These are phyloP conservation scores for Stemphylium beticola DNA, from an alignment of 2,329 filamentous ascomycete species.

Conservation along the genomic window DNA sequence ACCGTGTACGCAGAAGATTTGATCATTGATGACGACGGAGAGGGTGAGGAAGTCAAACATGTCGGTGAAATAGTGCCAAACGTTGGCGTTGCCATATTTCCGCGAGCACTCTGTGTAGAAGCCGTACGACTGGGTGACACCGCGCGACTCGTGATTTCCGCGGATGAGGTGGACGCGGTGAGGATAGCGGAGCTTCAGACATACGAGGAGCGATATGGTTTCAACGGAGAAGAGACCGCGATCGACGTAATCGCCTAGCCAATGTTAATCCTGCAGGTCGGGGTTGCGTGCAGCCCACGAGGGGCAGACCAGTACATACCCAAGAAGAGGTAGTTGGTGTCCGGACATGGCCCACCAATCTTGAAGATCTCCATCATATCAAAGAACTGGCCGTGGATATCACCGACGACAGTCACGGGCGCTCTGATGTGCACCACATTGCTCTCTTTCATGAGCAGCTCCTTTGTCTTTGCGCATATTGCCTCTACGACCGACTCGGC, in stretches of 20 bases:
- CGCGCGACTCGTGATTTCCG: conserved; percentile 96
- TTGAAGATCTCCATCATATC: conserved; percentile 99
- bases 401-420: conserved; percentile 95
- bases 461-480: conserved; percentile 98
- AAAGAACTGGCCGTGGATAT: conserved; percentile 99
- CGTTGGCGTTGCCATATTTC: conserved; percentile 97
- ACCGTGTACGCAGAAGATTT: conserved; percentile 98
- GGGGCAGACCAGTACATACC: conserved; percentile 60
- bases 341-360: conserved; percentile 95
- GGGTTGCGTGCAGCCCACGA: conserved; percentile 26
- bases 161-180: conserved; percentile 94
- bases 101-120: conserved; percentile 98
- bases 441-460: conserved; percentile 99
- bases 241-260: conserved; percentile 91
- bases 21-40: conserved; percentile 96
- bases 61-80: conserved; percentile 99
- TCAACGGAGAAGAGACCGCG: conserved; percentile 98
- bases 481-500: conserved; percentile 98
- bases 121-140: conserved; percentile 97
- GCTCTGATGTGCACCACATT: conserved; percentile 97
- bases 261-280: conserved; percentile 17
- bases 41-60: conserved; percentile 99
- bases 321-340: conserved; percentile 97
- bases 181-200: conserved; percentile 95
- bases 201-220: conserved; percentile 96